Evolutionary conservation across 2,329 filamentous ascomycete species (phyloP).

Genomic region (Colletotrichum agaves): DNA sequence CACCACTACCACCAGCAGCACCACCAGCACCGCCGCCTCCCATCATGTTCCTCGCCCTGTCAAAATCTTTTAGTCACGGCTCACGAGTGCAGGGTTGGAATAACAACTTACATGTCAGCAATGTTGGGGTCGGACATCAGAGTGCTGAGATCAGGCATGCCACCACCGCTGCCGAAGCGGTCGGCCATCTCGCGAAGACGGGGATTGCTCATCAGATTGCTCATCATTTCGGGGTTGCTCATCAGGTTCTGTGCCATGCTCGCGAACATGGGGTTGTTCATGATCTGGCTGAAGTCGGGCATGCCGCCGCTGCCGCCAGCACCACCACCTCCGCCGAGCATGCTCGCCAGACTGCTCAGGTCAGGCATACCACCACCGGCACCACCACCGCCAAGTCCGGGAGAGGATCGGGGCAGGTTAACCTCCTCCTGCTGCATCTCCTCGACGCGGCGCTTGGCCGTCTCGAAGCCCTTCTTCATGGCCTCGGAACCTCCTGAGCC

Average conservation of each 20-base stretch:
- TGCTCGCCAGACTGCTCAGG: conserved; percentile 74
- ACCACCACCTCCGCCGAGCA: conserved; percentile 73
- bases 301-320: conserved; percentile 78
- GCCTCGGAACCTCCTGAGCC: conserved; percentile 94
- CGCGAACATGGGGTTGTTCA: conserved; percentile 98
- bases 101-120: conserved; percentile 83
- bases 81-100: background rate
- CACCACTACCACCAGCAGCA: conserved; percentile 40
- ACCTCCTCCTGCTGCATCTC: conserved; percentile 73
- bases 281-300: conserved; percentile 87
- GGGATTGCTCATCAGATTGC: conserved; percentile 94
- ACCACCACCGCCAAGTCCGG: conserved; percentile 46
- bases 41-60: conserved; percentile 61
- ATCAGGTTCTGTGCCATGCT: conserved; percentile 97
- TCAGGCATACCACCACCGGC: conserved; percentile 76
- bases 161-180: conserved; percentile 78
- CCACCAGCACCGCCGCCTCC: conserved; percentile 45
- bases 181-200: conserved; percentile 87
- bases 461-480: conserved; percentile 98
- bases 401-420: conserved; percentile 53
- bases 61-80: background rate
- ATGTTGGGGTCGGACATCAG: conserved; percentile 94
- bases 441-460: conserved; percentile 86
- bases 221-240: conserved; percentile 94
- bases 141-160: conserved; percentile 86